Percentiles rank a stretch among this genome's conserved stretches.
Evolutionary conservation across 164 flowering plant genomes (phyloP).

Genomic region (Annona squamosa): DNA sequence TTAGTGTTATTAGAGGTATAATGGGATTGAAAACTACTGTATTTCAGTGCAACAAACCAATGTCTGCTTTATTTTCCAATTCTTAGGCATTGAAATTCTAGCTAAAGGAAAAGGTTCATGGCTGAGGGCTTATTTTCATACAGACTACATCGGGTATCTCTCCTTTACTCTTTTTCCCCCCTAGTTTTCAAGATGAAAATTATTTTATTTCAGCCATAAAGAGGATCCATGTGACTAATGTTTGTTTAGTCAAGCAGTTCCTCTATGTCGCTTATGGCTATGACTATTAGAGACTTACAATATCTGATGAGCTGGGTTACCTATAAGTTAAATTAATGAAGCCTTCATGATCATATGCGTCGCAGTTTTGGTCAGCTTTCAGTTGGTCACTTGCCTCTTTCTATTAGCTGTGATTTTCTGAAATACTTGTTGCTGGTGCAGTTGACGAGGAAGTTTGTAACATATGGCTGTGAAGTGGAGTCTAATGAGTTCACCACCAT

Average conservation of each 20-base stretch:
- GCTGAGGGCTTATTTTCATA: too few species aligned
- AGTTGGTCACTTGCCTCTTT: background rate
- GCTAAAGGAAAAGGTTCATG: too few species aligned
- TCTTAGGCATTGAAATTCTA: too few species aligned
- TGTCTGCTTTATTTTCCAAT: too few species aligned
- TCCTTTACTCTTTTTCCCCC: too few species aligned
- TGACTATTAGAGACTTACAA: background rate
- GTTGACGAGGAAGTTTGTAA: constrained; percentile 47
- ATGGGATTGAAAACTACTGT: too few species aligned
- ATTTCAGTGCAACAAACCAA: too few species aligned
- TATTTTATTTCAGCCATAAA: background rate
- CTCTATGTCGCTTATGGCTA: background rate
- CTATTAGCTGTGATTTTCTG: background rate
- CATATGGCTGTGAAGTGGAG: constrained; percentile 34
- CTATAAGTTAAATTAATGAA: too few species aligned
- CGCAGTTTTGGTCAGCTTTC: background rate
- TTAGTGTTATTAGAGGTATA: too few species aligned
- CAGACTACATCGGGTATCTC: too few species aligned
- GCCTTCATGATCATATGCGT: background rate
- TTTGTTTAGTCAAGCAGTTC: background rate
- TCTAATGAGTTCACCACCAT: constrained; percentile 30
- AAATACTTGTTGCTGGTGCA: constrained; percentile 15
- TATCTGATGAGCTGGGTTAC: background rate
- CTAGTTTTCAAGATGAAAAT: too few species aligned
- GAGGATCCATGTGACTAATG: background rate